Evolutionary conservation across 306 rosid genomes (phyloP).

Genomic region (Cucumis melo): DNA sequence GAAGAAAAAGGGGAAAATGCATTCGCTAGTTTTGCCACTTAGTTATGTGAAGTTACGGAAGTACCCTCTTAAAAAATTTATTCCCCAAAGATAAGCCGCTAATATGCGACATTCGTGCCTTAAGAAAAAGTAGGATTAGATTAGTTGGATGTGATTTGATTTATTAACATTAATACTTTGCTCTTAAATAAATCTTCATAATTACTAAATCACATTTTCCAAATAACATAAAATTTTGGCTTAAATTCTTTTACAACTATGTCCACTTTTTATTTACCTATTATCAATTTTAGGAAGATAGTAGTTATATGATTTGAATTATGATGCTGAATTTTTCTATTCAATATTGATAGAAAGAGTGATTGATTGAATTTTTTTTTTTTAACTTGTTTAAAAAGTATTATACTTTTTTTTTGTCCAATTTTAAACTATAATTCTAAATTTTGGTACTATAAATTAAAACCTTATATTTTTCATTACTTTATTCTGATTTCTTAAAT

Average conservation of each 20-base stretch:
- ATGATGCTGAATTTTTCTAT: no score
- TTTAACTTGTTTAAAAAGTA: no score
- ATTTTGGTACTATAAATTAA: no score
- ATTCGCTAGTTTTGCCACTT: neutral
- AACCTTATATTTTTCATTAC: no score
- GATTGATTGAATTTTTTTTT: no score
- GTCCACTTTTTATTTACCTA: no score
- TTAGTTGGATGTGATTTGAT: neutral
- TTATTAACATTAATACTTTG: neutral
- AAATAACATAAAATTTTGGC: neutral
- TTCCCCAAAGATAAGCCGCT: neutral
- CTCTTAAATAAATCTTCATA: neutral
- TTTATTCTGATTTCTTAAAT: no score
- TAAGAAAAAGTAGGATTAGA: neutral
- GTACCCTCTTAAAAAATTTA: neutral
- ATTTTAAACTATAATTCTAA: no score
- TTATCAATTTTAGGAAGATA: no score
- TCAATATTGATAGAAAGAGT: no score
- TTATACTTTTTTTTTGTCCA: no score
- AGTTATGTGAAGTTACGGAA: neutral
- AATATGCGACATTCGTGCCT: neutral
- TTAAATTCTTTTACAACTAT: neutral
- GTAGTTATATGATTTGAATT: no score
- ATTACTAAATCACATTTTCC: neutral
- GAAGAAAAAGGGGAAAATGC: conserved; percentile 28